phyloP scores from a whole-genome alignment of 331 rosid species.

The Acacia pycnantha region DNA sequence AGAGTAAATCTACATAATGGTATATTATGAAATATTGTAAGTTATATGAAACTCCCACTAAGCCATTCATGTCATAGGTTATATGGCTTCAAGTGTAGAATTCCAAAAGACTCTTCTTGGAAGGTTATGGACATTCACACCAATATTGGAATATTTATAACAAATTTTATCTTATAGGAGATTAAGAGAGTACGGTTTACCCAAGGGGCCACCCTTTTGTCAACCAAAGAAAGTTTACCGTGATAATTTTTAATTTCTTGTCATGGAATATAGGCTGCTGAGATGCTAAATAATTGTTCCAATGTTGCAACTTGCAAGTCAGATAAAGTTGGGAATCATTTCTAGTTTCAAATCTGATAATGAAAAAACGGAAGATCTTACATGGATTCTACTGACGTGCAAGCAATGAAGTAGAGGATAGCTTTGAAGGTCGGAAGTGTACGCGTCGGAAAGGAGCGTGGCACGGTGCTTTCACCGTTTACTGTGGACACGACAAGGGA shows the following conservation, averaged over 20 bases:
- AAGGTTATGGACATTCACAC: no score
- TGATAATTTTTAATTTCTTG: neutral
- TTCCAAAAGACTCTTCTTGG: no score
- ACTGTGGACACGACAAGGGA: conserved; percentile 4
- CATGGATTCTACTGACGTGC: neutral
- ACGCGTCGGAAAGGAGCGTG: conserved; percentile 30
- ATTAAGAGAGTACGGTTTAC: neutral
- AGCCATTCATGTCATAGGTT: no score
- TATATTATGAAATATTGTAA: no score
- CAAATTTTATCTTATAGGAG: no score
- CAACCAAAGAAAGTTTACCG: neutral
- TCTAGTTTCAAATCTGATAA: conserved; percentile 14
- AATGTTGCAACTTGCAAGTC: conserved; percentile 14
- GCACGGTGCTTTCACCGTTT: neutral
- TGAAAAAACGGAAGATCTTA: neutral
- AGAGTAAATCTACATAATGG: no score
- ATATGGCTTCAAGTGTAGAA: no score
- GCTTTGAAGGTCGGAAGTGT: neutral
- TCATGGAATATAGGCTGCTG: neutral
- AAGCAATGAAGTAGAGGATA: neutral
- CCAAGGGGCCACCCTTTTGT: neutral
- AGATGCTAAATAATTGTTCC: neutral
- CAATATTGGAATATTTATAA: no score
- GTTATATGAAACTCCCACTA: no score
- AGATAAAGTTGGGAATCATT: conserved; percentile 24